Percentiles rank a stretch among this genome's conserved stretches.
phyloP scores from a whole-genome alignment of 2,329 filamentous ascomycete genomes.

The Pseudocercospora crystallina region DNA sequence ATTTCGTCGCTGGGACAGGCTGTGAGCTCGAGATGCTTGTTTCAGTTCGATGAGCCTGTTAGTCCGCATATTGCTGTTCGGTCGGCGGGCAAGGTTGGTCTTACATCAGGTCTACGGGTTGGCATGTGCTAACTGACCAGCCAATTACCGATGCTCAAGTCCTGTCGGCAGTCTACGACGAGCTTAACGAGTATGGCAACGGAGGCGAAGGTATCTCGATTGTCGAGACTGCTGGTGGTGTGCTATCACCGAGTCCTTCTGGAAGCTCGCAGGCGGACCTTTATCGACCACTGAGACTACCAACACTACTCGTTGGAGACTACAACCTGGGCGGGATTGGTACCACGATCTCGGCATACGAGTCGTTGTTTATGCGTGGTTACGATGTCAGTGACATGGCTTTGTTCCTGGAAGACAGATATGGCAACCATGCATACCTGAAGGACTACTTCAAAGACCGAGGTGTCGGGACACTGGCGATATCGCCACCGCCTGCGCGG shows the following conservation, averaged over 20 bases:
- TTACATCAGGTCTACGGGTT: neutral
- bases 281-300: conserved; percentile 71
- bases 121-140: conserved; percentile 15
- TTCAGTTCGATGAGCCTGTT: conserved; percentile 70
- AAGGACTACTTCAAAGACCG: conserved; percentile 64
- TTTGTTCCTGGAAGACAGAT: conserved; percentile 65
- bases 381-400: conserved; percentile 72
- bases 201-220: conserved; percentile 60
- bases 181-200: conserved; percentile 42
- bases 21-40: conserved; percentile 61
- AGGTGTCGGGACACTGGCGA: conserved; percentile 56
- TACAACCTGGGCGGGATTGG: conserved; percentile 76
- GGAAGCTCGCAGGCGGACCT: conserved; percentile 76
- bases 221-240: conserved; percentile 79
- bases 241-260: conserved; percentile 75
- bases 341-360: conserved; percentile 75
- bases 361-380: conserved; percentile 73
- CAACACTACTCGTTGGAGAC: conserved; percentile 73
- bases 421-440: conserved; percentile 69
- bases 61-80: conserved; percentile 75
- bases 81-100: conserved; percentile 22
- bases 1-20: conserved; percentile 59
- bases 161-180: conserved; percentile 44
- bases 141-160: conserved; percentile 34
- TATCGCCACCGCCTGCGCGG: conserved; percentile 60